These are phyloP conservation scores for Rhizopus stolonifer DNA, from an alignment of 371 early-diverging fungal genomes.

Conservation along the genomic window DNA sequence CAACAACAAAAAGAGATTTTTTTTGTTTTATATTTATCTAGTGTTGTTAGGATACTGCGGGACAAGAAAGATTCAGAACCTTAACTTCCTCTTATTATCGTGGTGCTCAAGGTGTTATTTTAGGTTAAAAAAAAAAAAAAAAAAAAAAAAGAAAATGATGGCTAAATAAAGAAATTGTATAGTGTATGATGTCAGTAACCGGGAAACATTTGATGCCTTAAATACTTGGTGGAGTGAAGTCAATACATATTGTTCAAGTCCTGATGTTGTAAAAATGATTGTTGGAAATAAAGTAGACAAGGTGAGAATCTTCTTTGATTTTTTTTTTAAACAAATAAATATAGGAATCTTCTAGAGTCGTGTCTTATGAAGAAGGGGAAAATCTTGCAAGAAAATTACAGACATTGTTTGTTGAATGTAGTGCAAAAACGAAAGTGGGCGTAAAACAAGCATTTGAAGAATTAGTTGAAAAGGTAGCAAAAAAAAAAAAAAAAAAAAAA, in stretches of 20 bases:
- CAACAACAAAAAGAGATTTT: neutral
- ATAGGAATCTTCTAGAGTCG: conserved; percentile 76
- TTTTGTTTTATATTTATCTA: neutral
- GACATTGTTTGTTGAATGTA: conserved; percentile 74
- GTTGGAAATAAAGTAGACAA: conserved; percentile 98
- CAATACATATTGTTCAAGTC: conserved; percentile 84
- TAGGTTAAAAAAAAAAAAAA: conserved; percentile 56
- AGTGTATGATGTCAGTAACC: conserved; percentile 96
- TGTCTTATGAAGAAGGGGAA: conserved; percentile 85
- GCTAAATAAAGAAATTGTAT: neutral
- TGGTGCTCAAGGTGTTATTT: conserved; percentile 98
- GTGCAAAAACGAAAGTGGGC: conserved; percentile 4
- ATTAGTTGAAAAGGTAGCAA: neutral
- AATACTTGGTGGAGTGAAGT: conserved; percentile 94
- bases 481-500: conserved; percentile 7
- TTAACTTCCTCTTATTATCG: conserved; percentile 99
- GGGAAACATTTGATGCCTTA: conserved; percentile 90
- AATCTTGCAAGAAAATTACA: conserved; percentile 83
- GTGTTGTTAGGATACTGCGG: conserved; percentile 97
- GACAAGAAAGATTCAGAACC: conserved; percentile 99
- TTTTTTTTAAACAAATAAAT: neutral
- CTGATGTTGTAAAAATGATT: conserved; percentile 92
- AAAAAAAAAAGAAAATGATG: neutral
- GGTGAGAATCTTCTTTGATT: too few species aligned
- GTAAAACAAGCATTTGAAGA: conserved; percentile 1